These are phyloP conservation scores for Rhizopogon vesiculosus DNA, from an alignment of 768 basidiomycete species.

Conservation along the genomic window DNA sequence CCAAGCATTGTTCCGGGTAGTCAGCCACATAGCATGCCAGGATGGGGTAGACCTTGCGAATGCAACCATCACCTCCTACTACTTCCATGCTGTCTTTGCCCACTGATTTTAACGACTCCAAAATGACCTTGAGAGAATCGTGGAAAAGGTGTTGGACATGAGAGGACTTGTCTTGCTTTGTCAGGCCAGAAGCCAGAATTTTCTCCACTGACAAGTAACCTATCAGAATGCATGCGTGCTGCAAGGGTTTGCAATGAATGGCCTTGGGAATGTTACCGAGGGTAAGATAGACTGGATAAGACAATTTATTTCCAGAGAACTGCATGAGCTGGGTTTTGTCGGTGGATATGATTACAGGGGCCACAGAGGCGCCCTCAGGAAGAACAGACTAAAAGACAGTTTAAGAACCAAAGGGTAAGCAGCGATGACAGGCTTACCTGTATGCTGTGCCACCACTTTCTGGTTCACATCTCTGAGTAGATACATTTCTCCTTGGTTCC, in stretches of 20 bases:
- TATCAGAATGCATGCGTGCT: slow-evolving; percentile 29
- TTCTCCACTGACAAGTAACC: slow-evolving; percentile 26
- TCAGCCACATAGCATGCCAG: slow-evolving; percentile 14
- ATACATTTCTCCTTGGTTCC: not conserved
- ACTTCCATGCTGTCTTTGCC: slow-evolving; percentile 27
- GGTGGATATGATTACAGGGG: slow-evolving; percentile 18
- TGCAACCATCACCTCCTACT: slow-evolving; percentile 29
- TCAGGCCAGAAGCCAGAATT: not conserved
- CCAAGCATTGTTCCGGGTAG: slow-evolving; percentile 17
- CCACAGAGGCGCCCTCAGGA: not conserved
- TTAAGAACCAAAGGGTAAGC: too few species aligned
- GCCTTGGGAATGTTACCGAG: slow-evolving; percentile 28
- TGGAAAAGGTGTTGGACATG: slow-evolving; percentile 30
- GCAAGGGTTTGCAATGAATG: slow-evolving; percentile 26
- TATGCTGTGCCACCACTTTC: not conserved
- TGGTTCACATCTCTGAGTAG: too few species aligned
- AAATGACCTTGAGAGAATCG: slow-evolving; percentile 25
- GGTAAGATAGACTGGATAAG: slow-evolving; percentile 18
- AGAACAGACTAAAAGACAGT: not conserved
- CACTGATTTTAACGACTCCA: slow-evolving; percentile 26
- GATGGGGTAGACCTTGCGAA: slow-evolving; percentile 18
- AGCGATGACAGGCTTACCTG: too few species aligned
- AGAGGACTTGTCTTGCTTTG: slow-evolving; percentile 6
- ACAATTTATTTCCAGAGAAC: slow-evolving; percentile 10
- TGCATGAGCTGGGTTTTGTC: slow-evolving; percentile 11